Evolutionary conservation across 2,329 filamentous ascomycete species (phyloP), one percentile per base, ranked within the genome.

Genomic region (Acrodontium crateriforme): DNA sequence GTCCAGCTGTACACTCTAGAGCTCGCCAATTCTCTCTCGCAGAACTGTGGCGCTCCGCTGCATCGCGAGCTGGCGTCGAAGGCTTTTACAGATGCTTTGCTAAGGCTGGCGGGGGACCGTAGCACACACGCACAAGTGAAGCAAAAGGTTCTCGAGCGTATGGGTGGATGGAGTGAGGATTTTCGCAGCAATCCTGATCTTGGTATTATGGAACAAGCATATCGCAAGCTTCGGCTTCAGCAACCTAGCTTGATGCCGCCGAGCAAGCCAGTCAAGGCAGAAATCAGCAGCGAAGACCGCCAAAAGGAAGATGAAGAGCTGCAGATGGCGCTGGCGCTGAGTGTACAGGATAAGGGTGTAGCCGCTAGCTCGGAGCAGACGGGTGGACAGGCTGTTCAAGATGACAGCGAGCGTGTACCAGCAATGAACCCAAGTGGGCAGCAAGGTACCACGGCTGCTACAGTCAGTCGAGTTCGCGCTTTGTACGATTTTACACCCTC

Each of bases 111-210:
- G 39, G 82, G 77, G 59, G 89, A 98, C 56, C 72, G 71, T 59
- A 98, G 92, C 54, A 94, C 87, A 28, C 89, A 95, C 55, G 78
- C 79, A 51, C 83, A 93, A 55, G 89, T 98, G 52, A 95, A 95
- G 60, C 74, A 82, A 39, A 95, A 94, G 69, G 93, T 98, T 40
- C 59, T 95, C 34, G 87, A 95, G 63, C 75, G 85, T 42, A 95
- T 95, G 83, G 77, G 80, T 53, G 82, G 87, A 40, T 98, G 89
- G 89, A 75, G 79, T 32, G 81, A 89, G 47, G 92, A 94, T 81
- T 95, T 95, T 53, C 71, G 72, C 45, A 75, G 70, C 35, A 83
- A 94, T 50, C 71, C 84, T 8, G 87, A 94, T 51, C 69, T 98
- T 35, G 89, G 89, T 11, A 92, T 98, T 52, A 98, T 98, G 89